phyloP scores from a whole-genome alignment of 2,329 filamentous ascomycete species.

The Coniochaeta sp. region DNA sequence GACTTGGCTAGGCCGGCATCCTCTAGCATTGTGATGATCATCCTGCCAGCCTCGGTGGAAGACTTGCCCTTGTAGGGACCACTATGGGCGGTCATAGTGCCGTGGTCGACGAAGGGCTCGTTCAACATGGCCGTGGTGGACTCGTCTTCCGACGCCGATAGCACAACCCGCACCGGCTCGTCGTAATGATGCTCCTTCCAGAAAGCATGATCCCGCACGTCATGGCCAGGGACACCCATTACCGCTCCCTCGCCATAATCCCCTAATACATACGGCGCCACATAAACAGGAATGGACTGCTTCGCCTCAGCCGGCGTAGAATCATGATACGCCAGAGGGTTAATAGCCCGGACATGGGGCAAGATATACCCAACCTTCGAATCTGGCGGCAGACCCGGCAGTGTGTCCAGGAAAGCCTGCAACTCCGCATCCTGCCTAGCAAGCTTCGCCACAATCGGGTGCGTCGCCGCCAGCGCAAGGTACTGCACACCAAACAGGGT shows the following conservation, averaged over 20 bases:
- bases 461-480: conserved; percentile 66
- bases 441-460: conserved; percentile 59
- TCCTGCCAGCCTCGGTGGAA: conserved; percentile 54
- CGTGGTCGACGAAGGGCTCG: conserved; percentile 57
- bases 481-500: conserved; percentile 86
- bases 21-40: conserved; percentile 52
- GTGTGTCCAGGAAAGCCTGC: conserved; percentile 58
- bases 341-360: conserved; percentile 52
- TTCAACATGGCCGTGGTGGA: conserved; percentile 33
- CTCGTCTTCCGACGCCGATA: conserved; percentile 45
- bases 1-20: conserved; percentile 48
- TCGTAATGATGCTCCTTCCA: conserved; percentile 64
- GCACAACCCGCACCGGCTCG: conserved; percentile 55
- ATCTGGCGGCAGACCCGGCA: conserved; percentile 47
- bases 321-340: conserved; percentile 55
- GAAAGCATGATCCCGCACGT: conserved; percentile 70
- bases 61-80: conserved; percentile 57
- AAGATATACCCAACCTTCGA: conserved; percentile 64
- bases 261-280: conserved; percentile 77
- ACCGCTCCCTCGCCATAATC: conserved; percentile 84
- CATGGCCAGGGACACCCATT: conserved; percentile 88
- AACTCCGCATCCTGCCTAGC: conserved; percentile 55
- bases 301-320: conserved; percentile 42
- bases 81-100: conserved; percentile 60
- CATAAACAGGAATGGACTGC: conserved; percentile 64